These are phyloP conservation scores for Laburnicola sp. DNA, from an alignment of 2,329 filamentous ascomycete species.

Conservation along the genomic window DNA sequence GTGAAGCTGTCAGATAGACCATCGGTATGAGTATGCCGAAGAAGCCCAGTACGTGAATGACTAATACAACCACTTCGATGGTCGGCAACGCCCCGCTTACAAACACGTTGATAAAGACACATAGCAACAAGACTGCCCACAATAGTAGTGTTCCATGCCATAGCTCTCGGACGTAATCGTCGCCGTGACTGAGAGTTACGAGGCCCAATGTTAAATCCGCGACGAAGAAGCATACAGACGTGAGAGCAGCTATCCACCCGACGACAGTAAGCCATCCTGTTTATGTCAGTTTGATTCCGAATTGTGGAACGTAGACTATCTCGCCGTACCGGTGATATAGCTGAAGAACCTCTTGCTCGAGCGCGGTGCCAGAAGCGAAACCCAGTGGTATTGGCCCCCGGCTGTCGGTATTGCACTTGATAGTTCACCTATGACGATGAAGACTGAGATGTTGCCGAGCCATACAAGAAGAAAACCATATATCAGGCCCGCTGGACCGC, in stretches of 20 bases:
- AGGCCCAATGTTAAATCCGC: conserved; percentile 40
- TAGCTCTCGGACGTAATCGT: conserved; percentile 32
- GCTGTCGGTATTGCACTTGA: conserved; percentile 11
- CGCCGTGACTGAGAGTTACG: conserved; percentile 43
- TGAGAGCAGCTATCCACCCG: conserved; percentile 42
- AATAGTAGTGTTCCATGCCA: conserved; percentile 54
- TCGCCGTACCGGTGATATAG: conserved; percentile 8
- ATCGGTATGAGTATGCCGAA: conserved; percentile 50
- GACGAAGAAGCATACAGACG: conserved; percentile 42
- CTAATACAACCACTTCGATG: conserved; percentile 50
- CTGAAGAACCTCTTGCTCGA: conserved; percentile 17
- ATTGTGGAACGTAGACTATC: background rate
- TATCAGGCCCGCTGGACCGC: conserved; percentile 4
- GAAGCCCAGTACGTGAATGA: conserved; percentile 53
- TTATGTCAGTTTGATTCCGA: background rate
- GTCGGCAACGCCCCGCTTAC: conserved; percentile 47
- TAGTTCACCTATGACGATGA: conserved; percentile 6
- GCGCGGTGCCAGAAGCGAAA: conserved; percentile 49
- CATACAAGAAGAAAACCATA: conserved; percentile 9
- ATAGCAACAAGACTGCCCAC: conserved; percentile 45
- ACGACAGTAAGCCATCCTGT: conserved; percentile 18
- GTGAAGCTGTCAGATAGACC: conserved; percentile 10
- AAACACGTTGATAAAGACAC: conserved; percentile 47
- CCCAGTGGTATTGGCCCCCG: conserved; percentile 29
- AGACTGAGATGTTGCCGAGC: background rate